A percentile compares a stretch with the other conserved stretches of the same genome.
Conservation (phyloP, 306 rosid species). For the Dalbergia cultrata region DNA sequence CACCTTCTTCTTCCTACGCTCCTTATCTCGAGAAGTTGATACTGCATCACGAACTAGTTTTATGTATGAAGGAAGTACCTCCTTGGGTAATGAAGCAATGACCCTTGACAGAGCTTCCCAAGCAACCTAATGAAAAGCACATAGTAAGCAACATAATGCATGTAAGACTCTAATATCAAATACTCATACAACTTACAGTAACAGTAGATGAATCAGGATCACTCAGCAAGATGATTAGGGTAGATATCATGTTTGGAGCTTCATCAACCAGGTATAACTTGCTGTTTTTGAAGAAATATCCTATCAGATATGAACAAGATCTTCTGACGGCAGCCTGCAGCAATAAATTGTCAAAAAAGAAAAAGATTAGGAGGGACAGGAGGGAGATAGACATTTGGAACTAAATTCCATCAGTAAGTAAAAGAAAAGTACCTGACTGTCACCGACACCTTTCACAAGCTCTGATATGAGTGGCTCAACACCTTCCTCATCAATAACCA, state of each 20-base stretch:
- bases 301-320: slow-evolving; percentile 82
- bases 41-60: slow-evolving; percentile 98
- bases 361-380: neutral
- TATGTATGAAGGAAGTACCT: slow-evolving; percentile 85
- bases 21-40: slow-evolving; percentile 92
- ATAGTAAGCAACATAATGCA: slow-evolving; percentile 31
- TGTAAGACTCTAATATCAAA: slow-evolving; percentile 41
- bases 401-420: slow-evolving; percentile 5
- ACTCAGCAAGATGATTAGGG: slow-evolving; percentile 84
- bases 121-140: slow-evolving; percentile 63
- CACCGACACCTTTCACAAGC: slow-evolving; percentile 81
- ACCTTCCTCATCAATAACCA: slow-evolving; percentile 94
- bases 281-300: slow-evolving; percentile 93
- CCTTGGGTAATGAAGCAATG: slow-evolving; percentile 85
- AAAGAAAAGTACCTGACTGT: slow-evolving; percentile 72
- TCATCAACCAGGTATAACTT: slow-evolving; percentile 93
- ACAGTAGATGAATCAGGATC: slow-evolving; percentile 89
- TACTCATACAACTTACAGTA: slow-evolving; percentile 58
- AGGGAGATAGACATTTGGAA: neutral
- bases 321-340: slow-evolving; percentile 85
- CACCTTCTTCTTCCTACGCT: slow-evolving; percentile 97
- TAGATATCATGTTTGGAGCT: slow-evolving; percentile 89
- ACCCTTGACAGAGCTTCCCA: slow-evolving; percentile 97
- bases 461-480: slow-evolving; percentile 82
- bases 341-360: slow-evolving; percentile 40